phyloP scores from a whole-genome alignment of 2,329 filamentous ascomycete species.

The Curvularia hawaiiensis region DNA sequence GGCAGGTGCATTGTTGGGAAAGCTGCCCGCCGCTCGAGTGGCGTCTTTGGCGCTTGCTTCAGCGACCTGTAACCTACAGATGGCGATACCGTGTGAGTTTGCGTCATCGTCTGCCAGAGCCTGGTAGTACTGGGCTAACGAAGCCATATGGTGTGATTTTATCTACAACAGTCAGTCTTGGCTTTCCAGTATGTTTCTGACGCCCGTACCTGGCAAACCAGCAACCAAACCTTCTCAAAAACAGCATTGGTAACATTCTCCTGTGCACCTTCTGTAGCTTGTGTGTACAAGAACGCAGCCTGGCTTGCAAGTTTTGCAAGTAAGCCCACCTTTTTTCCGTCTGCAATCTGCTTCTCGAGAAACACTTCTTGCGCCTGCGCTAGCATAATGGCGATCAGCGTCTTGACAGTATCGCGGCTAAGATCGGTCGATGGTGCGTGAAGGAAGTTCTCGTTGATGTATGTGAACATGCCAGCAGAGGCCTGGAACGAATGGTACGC shows the following conservation, averaged over 20 bases:
- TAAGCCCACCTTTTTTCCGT: slow-evolving; percentile 90
- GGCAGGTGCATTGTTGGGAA: slow-evolving; percentile 78
- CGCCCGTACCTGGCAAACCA: slow-evolving; percentile 72
- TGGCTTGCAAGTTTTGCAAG: slow-evolving; percentile 93
- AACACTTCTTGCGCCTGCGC: slow-evolving; percentile 98
- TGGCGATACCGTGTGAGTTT: slow-evolving; percentile 82
- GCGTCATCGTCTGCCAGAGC: slow-evolving; percentile 88
- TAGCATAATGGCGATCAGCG: slow-evolving; percentile 87
- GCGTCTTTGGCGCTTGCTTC: slow-evolving; percentile 81
- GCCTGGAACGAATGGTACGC: slow-evolving; percentile 99
- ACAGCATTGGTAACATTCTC: slow-evolving; percentile 90
- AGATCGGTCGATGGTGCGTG: slow-evolving; percentile 96
- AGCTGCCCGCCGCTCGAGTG: slow-evolving; percentile 73
- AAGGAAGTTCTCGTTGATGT: slow-evolving; percentile 99
- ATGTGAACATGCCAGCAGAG: slow-evolving; percentile 98
- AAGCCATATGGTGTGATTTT: slow-evolving; percentile 83
- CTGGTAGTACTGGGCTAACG: slow-evolving; percentile 92
- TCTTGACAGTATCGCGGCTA: slow-evolving; percentile 94
- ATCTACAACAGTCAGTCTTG: slow-evolving; percentile 50
- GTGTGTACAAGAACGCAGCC: slow-evolving; percentile 83
- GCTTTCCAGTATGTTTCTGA: background rate
- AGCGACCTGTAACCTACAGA: slow-evolving; percentile 81
- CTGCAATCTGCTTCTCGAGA: slow-evolving; percentile 90
- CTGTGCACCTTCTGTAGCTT: slow-evolving; percentile 87
- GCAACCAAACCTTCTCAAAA: slow-evolving; percentile 92